These are phyloP conservation scores for Geosiphon pyriformis DNA, from an alignment of 192 early-diverging fungal species.

Conservation along the genomic window DNA sequence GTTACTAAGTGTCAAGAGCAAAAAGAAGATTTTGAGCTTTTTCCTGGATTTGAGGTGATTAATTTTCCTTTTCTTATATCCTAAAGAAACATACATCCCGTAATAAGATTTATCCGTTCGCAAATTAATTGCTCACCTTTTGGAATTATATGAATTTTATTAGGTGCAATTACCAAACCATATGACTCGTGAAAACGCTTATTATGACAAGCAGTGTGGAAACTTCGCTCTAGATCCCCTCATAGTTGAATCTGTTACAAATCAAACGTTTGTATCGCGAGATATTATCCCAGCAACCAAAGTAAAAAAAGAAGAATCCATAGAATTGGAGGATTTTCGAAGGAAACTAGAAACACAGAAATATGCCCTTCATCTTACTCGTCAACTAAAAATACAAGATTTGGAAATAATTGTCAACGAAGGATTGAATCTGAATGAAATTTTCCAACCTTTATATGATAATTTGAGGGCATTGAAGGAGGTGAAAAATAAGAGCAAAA, in stretches of 20 bases:
- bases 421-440: background rate
- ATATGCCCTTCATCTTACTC: background rate
- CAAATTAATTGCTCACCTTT: conserved; percentile 8
- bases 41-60: conserved; percentile 2
- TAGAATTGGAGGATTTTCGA: conserved; percentile 1
- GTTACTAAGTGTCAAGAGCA: conserved; percentile 9
- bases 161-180: too few species aligned
- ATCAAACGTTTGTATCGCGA: conserved; percentile 10
- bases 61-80: too few species aligned
- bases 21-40: conserved; percentile 10
- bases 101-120: background rate
- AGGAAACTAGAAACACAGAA: conserved; percentile 5
- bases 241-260: conserved; percentile 9
- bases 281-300: background rate
- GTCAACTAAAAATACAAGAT: background rate
- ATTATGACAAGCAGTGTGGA: too few species aligned
- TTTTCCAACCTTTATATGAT: background rate
- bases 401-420: conserved; percentile 8
- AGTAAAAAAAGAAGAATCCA: background rate
- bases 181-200: too few species aligned
- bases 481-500: too few species aligned
- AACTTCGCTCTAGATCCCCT: background rate
- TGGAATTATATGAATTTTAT: too few species aligned
- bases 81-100: too few species aligned
- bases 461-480: background rate